Evolutionary conservation across 148 eudicot genomes (phyloP).

Genomic region (Rhododendron vialii): DNA sequence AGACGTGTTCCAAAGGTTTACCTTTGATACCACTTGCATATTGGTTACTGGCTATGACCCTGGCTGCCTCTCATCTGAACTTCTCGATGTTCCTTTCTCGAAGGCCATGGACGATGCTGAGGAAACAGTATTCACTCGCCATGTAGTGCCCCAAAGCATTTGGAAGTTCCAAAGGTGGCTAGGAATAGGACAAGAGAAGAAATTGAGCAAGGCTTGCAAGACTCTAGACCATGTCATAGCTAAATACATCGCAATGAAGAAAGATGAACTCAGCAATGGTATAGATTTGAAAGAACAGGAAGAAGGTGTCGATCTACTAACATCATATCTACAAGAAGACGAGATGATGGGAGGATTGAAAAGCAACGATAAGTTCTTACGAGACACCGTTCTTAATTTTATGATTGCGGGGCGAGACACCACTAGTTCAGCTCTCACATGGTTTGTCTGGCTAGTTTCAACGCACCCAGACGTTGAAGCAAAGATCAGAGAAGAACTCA

Average conservation of each 20-base stretch:
- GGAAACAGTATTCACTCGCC: slow-evolving; percentile 35
- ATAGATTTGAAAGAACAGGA: not conserved
- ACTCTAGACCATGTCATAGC: slow-evolving; percentile 35
- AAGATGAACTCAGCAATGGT: slow-evolving; percentile 11
- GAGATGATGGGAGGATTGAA: slow-evolving; percentile 10
- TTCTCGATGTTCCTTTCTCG: slow-evolving; percentile 31
- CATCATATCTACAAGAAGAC: slow-evolving; percentile 29
- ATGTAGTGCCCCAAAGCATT: slow-evolving; percentile 32
- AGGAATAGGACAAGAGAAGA: slow-evolving; percentile 39
- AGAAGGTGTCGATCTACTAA: slow-evolving; percentile 28
- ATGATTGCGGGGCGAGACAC: slow-evolving; percentile 59
- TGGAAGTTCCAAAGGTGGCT: slow-evolving; percentile 62
- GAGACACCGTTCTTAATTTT: slow-evolving; percentile 46
- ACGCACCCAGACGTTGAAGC: slow-evolving; percentile 29
- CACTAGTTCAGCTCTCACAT: slow-evolving; percentile 40
- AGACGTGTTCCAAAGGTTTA: slow-evolving; percentile 53
- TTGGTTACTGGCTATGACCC: slow-evolving; percentile 50
- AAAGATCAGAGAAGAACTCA: slow-evolving; percentile 27
- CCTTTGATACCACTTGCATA: slow-evolving; percentile 46
- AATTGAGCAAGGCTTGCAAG: slow-evolving; percentile 29
- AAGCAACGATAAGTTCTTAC: slow-evolving; percentile 34
- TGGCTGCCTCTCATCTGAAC: slow-evolving; percentile 28
- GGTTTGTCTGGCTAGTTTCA: slow-evolving; percentile 39
- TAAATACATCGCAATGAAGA: slow-evolving; percentile 22
- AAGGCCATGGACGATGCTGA: slow-evolving; percentile 54